phyloP scores from a whole-genome alignment of 2,329 filamentous ascomycete species.

The Biscogniauxia marginata region DNA sequence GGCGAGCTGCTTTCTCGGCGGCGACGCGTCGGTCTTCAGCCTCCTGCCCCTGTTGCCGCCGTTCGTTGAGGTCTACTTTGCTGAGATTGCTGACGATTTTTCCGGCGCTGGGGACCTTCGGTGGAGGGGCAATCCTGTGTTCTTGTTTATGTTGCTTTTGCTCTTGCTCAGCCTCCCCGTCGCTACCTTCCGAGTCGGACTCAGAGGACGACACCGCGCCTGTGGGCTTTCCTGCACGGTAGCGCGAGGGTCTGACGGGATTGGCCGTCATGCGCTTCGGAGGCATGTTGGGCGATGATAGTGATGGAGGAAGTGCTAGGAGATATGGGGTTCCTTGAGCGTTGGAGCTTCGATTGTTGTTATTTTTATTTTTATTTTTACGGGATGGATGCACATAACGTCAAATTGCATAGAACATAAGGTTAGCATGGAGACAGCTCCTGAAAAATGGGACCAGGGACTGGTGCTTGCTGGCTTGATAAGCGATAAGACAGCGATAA shows the following conservation, averaged over 20 bases:
- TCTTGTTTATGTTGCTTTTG: conserved; percentile 25
- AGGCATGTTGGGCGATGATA: conserved; percentile 47
- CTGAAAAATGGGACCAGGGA: not conserved
- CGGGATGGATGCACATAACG: not conserved
- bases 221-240: conserved; percentile 79
- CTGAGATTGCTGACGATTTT: conserved; percentile 53
- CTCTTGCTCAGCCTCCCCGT: conserved; percentile 34
- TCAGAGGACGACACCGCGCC: conserved; percentile 52
- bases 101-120: conserved; percentile 56
- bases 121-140: conserved; percentile 49
- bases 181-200: conserved; percentile 47
- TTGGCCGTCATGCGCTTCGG: conserved; percentile 93
- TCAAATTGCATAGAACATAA: not conserved
- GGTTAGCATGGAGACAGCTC: not conserved
- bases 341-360: not conserved
- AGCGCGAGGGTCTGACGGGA: conserved; percentile 73
- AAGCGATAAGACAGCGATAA: not conserved
- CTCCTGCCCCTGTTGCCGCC: conserved; percentile 44
- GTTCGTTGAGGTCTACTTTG: conserved; percentile 52
- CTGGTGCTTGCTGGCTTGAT: not conserved
- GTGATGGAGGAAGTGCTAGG: not conserved
- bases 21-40: conserved; percentile 48
- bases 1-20: conserved; percentile 48
- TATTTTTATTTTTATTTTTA: not conserved
- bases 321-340: not conserved